Base-by-base conservation (phyloP, 192 early-diverging fungal species). In the Gonapodya sp. region DNA sequence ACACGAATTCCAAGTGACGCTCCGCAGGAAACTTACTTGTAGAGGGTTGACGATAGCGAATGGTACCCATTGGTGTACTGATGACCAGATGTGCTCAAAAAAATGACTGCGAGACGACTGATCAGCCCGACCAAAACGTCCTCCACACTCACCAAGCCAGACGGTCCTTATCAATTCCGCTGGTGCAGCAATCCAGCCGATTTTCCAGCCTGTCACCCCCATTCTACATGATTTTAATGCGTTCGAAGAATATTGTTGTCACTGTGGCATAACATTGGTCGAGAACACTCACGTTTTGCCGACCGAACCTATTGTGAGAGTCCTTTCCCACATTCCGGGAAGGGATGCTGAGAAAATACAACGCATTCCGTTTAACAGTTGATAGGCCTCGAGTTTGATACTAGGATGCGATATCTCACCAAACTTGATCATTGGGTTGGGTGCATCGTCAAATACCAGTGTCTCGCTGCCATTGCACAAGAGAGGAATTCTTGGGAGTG, bases 151-250 rank as follows among this genome's bases (percentile, higher is more conserved):
- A 77, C 75, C 75, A 64, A 95, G 87, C 82, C 96, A 92, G 0
- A 92, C 87, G 18, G 93, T 86, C 36, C 93, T 86, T 35, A 94
- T 90, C 37, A 98, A 80, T 24, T 90, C 85, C 24, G 86, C 87
- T 31, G 93, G 93, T 34, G 93, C 96, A 35, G 96, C 88, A 36
- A 91, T 87, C 97, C 97, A 98, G 37, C 97, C 97, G 37, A 98
- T 89, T 80, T 96, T 96, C 97, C 97, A 98, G 35, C 97, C 97
- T 2, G 97, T 98, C 18, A 95, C 92, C 35, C 95, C 97, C 86
- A 96, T 64, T 16, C 46, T 64, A 24, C 46, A 64, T 64, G n/a
- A n/a, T n/a, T n/a, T 24, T 24, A 64, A 64, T 24, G 8, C 8
- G 24, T 16, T 24, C 46, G 46, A 64, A 64, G 46, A 64, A n/a